These are phyloP conservation scores for Saturnispora mendoncae DNA, from an alignment of 805 yeast genomes.

Conservation along the genomic window DNA sequence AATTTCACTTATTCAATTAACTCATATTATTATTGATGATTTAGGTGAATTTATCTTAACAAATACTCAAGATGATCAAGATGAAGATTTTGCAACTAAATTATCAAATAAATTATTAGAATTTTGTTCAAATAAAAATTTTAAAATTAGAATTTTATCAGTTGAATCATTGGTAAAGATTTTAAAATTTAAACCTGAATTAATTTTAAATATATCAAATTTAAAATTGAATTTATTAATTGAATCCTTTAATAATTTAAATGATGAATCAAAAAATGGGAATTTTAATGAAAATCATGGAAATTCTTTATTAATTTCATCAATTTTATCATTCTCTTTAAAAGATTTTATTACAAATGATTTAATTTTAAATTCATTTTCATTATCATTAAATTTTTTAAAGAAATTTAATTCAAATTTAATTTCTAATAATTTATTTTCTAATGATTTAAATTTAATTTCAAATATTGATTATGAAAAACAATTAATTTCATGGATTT, in stretches of 20 bases:
- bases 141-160: conserved; percentile 34
- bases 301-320: conserved; percentile 26
- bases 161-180: conserved; percentile 28
- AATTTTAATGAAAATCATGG: conserved; percentile 27
- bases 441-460: conserved; percentile 22
- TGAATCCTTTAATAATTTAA: conserved; percentile 27
- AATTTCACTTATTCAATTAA: conserved; percentile 22
- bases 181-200: conserved; percentile 30
- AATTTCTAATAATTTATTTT: conserved; percentile 26
- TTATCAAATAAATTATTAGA: conserved; percentile 30
- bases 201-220: conserved; percentile 25
- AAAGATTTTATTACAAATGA: conserved; percentile 27
- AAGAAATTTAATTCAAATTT: conserved; percentile 31
- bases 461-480: conserved; percentile 28
- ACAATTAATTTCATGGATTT: conserved; percentile 49
- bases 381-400: conserved; percentile 23
- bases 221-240: conserved; percentile 30
- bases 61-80: conserved; percentile 7
- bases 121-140: conserved; percentile 32
- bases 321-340: conserved; percentile 25
- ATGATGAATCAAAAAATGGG: conserved; percentile 19
- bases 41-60: conserved; percentile 26
- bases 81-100: conserved; percentile 24
- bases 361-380: conserved; percentile 25
- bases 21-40: conserved; percentile 22